Evolutionary conservation across 2,329 filamentous ascomycete species (phyloP), one percentile per base, ranked within the genome.

Genomic region (Mycosphaerelloides madeirae): DNA sequence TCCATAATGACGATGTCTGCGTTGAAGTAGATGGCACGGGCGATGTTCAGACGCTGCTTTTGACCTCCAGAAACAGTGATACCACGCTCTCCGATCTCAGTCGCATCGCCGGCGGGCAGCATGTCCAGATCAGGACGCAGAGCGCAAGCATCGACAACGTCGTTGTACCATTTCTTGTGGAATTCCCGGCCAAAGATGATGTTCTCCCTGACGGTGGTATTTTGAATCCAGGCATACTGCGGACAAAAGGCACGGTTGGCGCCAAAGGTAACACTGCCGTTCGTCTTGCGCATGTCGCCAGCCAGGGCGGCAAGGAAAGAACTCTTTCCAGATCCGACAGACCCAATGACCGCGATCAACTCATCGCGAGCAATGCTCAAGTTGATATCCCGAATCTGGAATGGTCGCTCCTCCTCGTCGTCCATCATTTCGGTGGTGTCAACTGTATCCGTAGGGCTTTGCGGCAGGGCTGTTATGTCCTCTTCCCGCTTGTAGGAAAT

Each of bases 211-310:
- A 97, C 78, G 1, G 84, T 87, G 0, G 88, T 77, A 60, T 97
- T 97, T 62, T 97, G 91, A 38, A 98, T 95, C 93, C 93, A 98
- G 0, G 93, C 87, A 61, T 95, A 95, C 63, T 98, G 91, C 0
- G 91, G 91, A 54, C 93, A 97, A 59, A 95, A 96, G 0, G 91
- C 87, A 50, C 90, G 77, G 3, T 81, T 83, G 0, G 87, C 87
- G 31, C 90, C 87, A 55, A 93, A 77, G 0, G 80, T 77, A 5
- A 94, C 77, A 29, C 84, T 76, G 9, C 89, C 89, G 3, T 69
- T 71, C 0, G 86, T 94, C 64, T 84, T 85, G 34, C 89, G 81
- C 91, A 97, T 97, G 53, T 97, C 91, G 18, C 93, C 91, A 1
- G 90, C 91, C 35, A 98, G 70, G 0, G 91, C 89, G 28, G 88